These are phyloP conservation scores for Mitragyna speciosa DNA, from an alignment of 257 asterid species.

Conservation along the genomic window DNA sequence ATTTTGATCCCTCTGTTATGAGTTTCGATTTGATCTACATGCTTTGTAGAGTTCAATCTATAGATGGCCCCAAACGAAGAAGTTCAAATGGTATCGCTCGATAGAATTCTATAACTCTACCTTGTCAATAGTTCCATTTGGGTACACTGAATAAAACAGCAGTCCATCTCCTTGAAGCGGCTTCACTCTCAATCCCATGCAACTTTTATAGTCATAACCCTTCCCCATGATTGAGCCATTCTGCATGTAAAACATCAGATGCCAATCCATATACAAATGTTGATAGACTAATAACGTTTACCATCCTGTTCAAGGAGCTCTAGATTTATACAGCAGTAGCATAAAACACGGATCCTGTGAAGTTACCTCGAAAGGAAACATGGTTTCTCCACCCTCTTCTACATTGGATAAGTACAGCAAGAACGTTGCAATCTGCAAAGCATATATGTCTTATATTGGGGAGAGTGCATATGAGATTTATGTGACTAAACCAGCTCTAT, in stretches of 20 bases:
- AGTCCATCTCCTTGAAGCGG: slow-evolving; percentile 89
- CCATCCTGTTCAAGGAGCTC: slow-evolving; percentile 4
- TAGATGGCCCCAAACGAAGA: neutral
- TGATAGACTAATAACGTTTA: neutral
- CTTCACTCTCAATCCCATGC: slow-evolving; percentile 76
- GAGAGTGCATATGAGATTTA: neutral
- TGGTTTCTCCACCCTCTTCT: slow-evolving; percentile 93
- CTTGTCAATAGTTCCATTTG: slow-evolving; percentile 79
- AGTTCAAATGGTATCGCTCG: neutral
- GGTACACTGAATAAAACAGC: slow-evolving; percentile 67
- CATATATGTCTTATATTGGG: neutral
- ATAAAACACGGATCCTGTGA: neutral
- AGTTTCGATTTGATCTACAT: neutral
- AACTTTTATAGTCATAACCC: slow-evolving; percentile 51
- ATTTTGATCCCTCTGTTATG: neutral
- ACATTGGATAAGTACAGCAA: slow-evolving; percentile 77
- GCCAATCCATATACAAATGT: neutral
- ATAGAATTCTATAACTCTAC: slow-evolving; percentile 24
- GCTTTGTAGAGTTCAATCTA: neutral
- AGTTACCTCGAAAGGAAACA: slow-evolving; percentile 81
- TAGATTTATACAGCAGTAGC: neutral
- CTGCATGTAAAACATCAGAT: slow-evolving; percentile 39
- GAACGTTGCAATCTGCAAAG: slow-evolving; percentile 72
- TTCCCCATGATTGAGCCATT: slow-evolving; percentile 58
- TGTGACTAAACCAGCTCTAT: no score